phyloP scores from a whole-genome alignment of 148 eudicot species.

The Heliamphora exappendiculata region DNA sequence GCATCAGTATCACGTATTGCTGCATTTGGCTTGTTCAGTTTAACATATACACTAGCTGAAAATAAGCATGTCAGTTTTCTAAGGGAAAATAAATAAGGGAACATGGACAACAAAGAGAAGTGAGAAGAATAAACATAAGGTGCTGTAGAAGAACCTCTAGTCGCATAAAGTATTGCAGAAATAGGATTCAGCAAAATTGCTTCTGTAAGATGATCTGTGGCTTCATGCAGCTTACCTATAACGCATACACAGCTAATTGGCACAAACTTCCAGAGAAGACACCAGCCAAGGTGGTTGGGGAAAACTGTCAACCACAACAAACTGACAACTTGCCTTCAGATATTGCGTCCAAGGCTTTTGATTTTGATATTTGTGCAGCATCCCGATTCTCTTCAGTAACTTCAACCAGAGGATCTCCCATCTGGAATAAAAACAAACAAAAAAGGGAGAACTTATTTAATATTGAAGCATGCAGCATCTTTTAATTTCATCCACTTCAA shows the following conservation, averaged over 20 bases:
- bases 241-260: background rate
- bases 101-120: background rate
- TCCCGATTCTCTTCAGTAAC: conserved; percentile 56
- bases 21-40: conserved; percentile 64
- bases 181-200: conserved; percentile 52
- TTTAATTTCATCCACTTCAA: no score
- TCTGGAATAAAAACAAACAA: conserved; percentile 28
- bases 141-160: conserved; percentile 37
- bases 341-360: conserved; percentile 44
- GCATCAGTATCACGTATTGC: conserved; percentile 61
- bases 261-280: background rate
- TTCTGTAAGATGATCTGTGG: conserved; percentile 50
- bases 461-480: background rate
- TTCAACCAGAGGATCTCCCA: conserved; percentile 60
- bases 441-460: background rate
- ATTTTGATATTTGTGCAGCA: conserved; percentile 47
- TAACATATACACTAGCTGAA: conserved; percentile 47
- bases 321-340: conserved; percentile 35
- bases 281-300: background rate
- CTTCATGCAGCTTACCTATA: conserved; percentile 47
- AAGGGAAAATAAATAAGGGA: conserved; percentile 4
- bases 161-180: conserved; percentile 61
- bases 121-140: background rate
- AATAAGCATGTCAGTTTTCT: conserved; percentile 4
- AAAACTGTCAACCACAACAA: background rate